Evolutionary conservation across 331 rosid genomes (phyloP), one percentile per base, ranked within the genome.

Genomic region (Malus hybrid): DNA sequence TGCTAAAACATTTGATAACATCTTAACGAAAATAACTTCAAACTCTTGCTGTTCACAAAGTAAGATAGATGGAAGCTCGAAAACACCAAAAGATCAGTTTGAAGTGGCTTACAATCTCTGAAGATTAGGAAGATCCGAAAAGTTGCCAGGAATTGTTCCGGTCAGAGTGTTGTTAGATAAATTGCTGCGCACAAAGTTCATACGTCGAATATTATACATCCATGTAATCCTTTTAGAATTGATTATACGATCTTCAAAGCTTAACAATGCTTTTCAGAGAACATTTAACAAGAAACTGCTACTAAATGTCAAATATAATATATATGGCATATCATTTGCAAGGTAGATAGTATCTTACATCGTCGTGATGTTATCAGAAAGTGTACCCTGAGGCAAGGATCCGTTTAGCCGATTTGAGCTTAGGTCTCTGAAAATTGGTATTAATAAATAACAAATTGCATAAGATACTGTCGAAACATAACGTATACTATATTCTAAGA

Each of bases 81-180:
- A 59, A 55, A 63, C 28, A 52, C 16, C 62, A 70, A 77, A 32
- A 65, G 46, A 56, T 32, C 34, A 69, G 55, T 61, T 36, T 71
- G 32, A 65, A 74, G 33, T 69, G 10, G 70, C 97, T 90, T 80
- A 95, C 98, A 95, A 71, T 78, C 5, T 82, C 76, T 95, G 99
- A 88, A 92, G 93, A 12, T 0, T 39, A n/a, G 90, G 83, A 70
- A 95, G 90, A 75, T 16, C 69, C 9, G 91, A 86, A 83, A 89
- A 83, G 80, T 50, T 77, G 71, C 90, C 16, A 20, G 99, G 97
- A 84, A 95, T 84, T 44, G 67, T 63, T 81, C 93, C 98, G 33
- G 80, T 84, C 42, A 95, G 90, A n/a, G 5, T 71, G 89, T 95
- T 92, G 88, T 92, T 76, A n/a, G 97, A 92, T 75, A 94, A 86